A percentile compares a stretch with the other conserved stretches of the same genome.
phyloP scores from a whole-genome alignment of 2,329 filamentous ascomycete genomes.

The Colletotrichum noveboracense region DNA sequence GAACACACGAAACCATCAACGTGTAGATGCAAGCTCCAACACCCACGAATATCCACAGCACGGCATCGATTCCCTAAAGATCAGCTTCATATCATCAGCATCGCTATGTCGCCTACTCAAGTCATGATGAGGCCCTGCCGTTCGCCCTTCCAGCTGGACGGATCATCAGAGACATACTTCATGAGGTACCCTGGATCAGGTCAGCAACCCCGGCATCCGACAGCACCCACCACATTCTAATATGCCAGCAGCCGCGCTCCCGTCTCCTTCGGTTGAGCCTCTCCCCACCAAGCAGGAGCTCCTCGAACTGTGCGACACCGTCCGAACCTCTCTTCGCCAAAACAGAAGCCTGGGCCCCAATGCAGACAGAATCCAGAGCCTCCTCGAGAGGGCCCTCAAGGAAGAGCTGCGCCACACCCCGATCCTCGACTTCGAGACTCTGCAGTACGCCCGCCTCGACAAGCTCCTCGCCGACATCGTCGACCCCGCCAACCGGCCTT shows the following conservation, averaged over 20 bases:
- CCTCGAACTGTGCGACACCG: constrained; percentile 46
- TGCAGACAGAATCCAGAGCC: constrained; percentile 39
- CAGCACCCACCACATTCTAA: neutral
- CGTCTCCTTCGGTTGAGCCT: neutral
- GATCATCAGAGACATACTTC: constrained; percentile 9
- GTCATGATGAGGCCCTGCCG: neutral
- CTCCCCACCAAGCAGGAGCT: constrained; percentile 24
- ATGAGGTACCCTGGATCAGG: constrained; percentile 11
- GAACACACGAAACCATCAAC: neutral
- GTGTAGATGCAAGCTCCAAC: neutral
- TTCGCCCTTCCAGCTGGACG: constrained; percentile 13
- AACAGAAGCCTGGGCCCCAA: constrained; percentile 35
- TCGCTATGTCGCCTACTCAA: constrained; percentile 16
- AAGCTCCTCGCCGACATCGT: constrained; percentile 48
- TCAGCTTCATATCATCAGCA: neutral
- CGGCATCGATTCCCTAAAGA: neutral
- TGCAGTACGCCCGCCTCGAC: constrained; percentile 44
- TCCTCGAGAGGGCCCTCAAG: constrained; percentile 42
- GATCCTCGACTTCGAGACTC: constrained; percentile 41
- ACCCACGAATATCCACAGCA: neutral
- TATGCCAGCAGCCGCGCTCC: neutral
- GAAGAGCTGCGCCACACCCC: constrained; percentile 40
- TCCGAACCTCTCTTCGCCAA: constrained; percentile 39
- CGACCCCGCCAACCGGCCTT: constrained; percentile 31
- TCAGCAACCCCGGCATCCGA: neutral